Evolutionary conservation across 495 filamentous ascomycete species (phyloP).

Genomic region (Sphaerosporella brunnea): DNA sequence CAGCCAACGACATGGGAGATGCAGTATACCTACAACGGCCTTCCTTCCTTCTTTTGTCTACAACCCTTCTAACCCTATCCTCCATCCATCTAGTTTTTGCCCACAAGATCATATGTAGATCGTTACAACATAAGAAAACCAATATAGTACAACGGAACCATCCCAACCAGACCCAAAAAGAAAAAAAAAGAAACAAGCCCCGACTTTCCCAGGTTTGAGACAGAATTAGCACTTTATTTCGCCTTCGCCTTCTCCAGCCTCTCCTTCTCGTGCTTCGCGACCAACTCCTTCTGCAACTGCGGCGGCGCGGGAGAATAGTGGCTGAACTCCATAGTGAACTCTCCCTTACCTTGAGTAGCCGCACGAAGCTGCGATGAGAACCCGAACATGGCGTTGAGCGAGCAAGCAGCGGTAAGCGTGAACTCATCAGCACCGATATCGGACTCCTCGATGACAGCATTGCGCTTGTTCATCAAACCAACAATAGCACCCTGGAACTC

Average conservation of each 20-base stretch:
- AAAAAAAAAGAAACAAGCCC: neutral
- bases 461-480: conserved; percentile 88
- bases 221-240: neutral
- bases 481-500: conserved; percentile 98
- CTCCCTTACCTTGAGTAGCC: conserved; percentile 93
- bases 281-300: conserved; percentile 86
- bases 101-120: neutral
- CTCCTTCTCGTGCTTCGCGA: conserved; percentile 75
- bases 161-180: neutral
- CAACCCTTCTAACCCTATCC: too few relatives aligned
- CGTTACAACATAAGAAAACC: neutral
- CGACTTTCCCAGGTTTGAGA: too few relatives aligned
- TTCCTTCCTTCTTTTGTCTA: too few relatives aligned
- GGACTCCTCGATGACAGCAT: conserved; percentile 84
- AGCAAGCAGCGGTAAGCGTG: conserved; percentile 82
- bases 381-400: conserved; percentile 91
- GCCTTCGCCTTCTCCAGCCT: conserved; percentile 41
- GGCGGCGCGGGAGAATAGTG: conserved; percentile 77
- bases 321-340: conserved; percentile 97
- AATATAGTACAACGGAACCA: neutral
- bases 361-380: conserved; percentile 80
- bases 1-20: too few relatives aligned
- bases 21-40: too few relatives aligned
- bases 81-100: too few relatives aligned
- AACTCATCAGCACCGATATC: conserved; percentile 93